Base-by-base conservation (phyloP, 345 rosid species). In the Salix suchowensis region DNA sequence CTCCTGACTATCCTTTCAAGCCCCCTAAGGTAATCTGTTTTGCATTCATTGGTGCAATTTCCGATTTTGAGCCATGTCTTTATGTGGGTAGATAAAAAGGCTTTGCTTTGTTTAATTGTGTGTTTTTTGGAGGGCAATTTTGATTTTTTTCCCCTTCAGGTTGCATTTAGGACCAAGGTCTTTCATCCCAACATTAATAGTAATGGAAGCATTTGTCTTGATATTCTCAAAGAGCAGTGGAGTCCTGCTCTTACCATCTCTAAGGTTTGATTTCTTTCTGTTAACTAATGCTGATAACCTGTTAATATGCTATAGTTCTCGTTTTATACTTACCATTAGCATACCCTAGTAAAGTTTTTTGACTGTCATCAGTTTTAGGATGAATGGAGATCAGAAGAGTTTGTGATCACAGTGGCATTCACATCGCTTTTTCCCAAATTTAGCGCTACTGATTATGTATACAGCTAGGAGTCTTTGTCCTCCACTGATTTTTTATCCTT, bases 231-330 rank as follows among this genome's bases (percentile, higher is more conserved):
- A 65, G 88, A 86, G 72, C 86, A 86, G 34, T 86, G 88, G 88
- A 86, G 86, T 58, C 88, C 88, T 36, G 88, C 88, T 32, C 88
- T 86, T 44, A 86, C 88, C 61, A 83, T 86, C 37, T 86, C 88
- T 1, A 86, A 86, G 88, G 85, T 82, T 52, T 74, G 76, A 71
- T 21, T 60, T 60, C 34, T 7, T 26, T 48, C 58, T n/a, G 2
- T 18, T 12, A 3, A 11, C 11, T 10, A 61, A 50, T 24, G 21
- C 23, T 26, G 5, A 11, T 37, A 26, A 26, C 64, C 10, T n/a
- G 15, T n/a, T 23, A 58, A 58, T 55, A 23, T 55, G 61, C 61
- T 55, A 23, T 6, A 55, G 5, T 0, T 55, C 61, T 58, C 5
- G 64, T 23, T 58, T 54, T 23, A 10, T 23, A 10, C 28, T 14